Conservation (phyloP, 306 rosid genomes). For the Potentilla sterilis region DNA sequence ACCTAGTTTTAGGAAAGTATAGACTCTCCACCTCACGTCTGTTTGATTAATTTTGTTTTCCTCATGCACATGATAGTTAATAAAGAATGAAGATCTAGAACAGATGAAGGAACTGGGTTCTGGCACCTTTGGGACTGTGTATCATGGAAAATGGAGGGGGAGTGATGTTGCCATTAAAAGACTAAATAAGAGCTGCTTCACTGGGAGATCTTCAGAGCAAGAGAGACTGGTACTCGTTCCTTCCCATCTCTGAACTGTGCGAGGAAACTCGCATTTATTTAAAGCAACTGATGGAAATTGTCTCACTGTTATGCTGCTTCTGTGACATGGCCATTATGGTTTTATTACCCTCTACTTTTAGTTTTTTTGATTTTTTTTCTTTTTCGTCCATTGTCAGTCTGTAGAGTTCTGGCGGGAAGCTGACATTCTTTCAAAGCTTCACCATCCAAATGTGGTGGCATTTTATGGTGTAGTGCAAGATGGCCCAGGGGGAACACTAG, state of each 20-base stretch:
- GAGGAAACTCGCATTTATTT: not conserved
- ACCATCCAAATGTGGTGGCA: conserved; percentile 92
- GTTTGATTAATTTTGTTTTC: conserved; percentile 27
- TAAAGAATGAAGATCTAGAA: conserved; percentile 88
- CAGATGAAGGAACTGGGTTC: conserved; percentile 87
- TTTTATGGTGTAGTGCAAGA: conserved; percentile 92
- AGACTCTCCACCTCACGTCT: not conserved
- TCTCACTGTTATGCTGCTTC: conserved; percentile 6
- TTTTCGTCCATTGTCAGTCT: conserved; percentile 43
- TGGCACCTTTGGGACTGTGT: conserved; percentile 93
- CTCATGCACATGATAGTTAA: conserved; percentile 52
- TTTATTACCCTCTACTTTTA: conserved; percentile 3
- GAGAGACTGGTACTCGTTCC: conserved; percentile 72
- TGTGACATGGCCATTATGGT: conserved; percentile 3
- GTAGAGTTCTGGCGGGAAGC: conserved; percentile 93
- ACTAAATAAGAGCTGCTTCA: conserved; percentile 90
- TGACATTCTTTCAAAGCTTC: conserved; percentile 88
- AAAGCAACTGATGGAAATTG: not conserved
- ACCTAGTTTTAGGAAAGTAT: not conserved
- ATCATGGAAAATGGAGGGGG: conserved; percentile 97
- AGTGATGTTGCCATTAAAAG: conserved; percentile 95
- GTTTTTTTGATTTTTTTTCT: too few species aligned
- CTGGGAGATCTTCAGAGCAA: conserved; percentile 85
- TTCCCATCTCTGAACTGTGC: conserved; percentile 19
- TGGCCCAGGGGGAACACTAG: conserved; percentile 85